Conservation (phyloP, 75 land plant species). For the Pinus tabuliformis region DNA sequence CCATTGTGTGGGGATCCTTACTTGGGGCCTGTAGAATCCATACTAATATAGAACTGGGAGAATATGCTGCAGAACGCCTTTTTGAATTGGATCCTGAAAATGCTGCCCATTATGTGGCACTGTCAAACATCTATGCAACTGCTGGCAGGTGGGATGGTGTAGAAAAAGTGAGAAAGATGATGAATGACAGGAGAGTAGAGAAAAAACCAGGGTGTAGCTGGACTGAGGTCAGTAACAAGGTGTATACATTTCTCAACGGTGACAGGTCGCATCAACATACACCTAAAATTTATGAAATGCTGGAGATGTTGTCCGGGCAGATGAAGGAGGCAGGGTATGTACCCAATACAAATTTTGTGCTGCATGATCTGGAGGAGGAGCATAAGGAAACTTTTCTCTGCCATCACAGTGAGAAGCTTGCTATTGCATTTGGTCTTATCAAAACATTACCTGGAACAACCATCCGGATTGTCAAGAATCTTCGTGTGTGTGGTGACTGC, state of each 20-base stretch:
- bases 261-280: slow-evolving; percentile 10
- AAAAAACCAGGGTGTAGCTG: slow-evolving; percentile 22
- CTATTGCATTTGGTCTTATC: slow-evolving; percentile 20
- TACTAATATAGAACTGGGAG: background rate
- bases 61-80: slow-evolving; percentile 1
- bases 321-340: slow-evolving; percentile 16
- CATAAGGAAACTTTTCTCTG: slow-evolving; percentile 13
- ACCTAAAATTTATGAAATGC: slow-evolving; percentile 7
- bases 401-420: slow-evolving; percentile 20
- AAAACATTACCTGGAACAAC: background rate
- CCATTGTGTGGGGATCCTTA: background rate
- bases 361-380: slow-evolving; percentile 22
- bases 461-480: slow-evolving; percentile 17
- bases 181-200: slow-evolving; percentile 4
- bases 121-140: slow-evolving; percentile 17
- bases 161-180: slow-evolving; percentile 12
- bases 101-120: slow-evolving; percentile 20
- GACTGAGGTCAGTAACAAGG: slow-evolving; percentile 11
- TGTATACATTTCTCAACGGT: slow-evolving; percentile 9
- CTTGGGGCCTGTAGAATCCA: background rate
- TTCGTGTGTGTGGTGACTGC: slow-evolving; percentile 23
- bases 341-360: slow-evolving; percentile 8
- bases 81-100: slow-evolving; percentile 6
- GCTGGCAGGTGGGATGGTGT: slow-evolving; percentile 17
- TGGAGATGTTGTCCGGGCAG: slow-evolving; percentile 7